These are phyloP conservation scores for Piloderma croceum DNA, from an alignment of 768 basidiomycete species.

Conservation along the genomic window DNA sequence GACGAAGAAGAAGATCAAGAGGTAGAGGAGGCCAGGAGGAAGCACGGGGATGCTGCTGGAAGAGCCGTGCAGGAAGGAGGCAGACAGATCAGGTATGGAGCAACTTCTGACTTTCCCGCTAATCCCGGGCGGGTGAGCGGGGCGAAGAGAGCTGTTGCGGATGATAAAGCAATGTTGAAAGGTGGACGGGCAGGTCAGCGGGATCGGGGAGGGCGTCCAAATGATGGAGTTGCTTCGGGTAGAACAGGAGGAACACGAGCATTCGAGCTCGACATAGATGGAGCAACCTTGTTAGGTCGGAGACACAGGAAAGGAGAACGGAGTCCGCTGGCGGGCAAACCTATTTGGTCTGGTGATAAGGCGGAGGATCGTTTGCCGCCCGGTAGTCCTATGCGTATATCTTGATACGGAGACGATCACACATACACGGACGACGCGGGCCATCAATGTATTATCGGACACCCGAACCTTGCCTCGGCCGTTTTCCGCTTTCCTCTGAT, in stretches of 20 bases:
- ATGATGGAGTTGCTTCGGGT: no score
- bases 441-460: no score
- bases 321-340: slow-evolving; percentile 32
- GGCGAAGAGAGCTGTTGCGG: slow-evolving; percentile 12
- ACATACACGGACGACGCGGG: slow-evolving; percentile 16
- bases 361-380: background rate
- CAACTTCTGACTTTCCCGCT: no score
- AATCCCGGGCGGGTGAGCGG: no score
- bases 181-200: slow-evolving; percentile 69
- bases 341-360: no score
- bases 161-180: slow-evolving; percentile 29
- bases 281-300: slow-evolving; percentile 80
- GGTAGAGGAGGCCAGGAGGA: slow-evolving; percentile 41
- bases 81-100: no score
- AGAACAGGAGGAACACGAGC: slow-evolving; percentile 19
- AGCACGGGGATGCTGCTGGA: slow-evolving; percentile 14
- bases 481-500: no score
- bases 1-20: slow-evolving; percentile 44
- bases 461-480: no score
- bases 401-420: slow-evolving; percentile 36
- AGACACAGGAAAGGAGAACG: slow-evolving; percentile 43
- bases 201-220: slow-evolving; percentile 47
- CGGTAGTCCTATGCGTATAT: slow-evolving; percentile 16
- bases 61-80: slow-evolving; percentile 9
- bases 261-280: slow-evolving; percentile 86